phyloP scores from a whole-genome alignment of 345 rosid genomes.

The Eucalyptus coolabah region DNA sequence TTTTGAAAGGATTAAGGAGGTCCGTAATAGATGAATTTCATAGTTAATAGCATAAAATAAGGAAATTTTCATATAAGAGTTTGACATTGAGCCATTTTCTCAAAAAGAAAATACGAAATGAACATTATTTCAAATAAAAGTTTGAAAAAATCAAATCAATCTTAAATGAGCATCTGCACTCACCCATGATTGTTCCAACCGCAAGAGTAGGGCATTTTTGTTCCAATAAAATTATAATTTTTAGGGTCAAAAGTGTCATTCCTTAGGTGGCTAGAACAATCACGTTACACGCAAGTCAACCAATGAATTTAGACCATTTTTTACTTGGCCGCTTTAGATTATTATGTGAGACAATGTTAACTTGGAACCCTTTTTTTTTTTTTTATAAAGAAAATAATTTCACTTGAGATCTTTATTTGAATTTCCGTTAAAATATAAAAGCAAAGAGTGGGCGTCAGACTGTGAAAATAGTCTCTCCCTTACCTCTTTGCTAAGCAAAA shows the following conservation, averaged over 20 bases:
- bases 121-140: no score
- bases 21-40: background rate
- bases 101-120: no score
- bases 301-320: background rate
- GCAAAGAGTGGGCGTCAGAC: background rate
- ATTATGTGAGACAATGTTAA: background rate
- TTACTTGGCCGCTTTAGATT: background rate
- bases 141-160: no score
- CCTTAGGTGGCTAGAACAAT: background rate
- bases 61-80: background rate
- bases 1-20: background rate
- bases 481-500: background rate
- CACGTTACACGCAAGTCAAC: background rate
- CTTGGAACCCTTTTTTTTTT: fast-evolving
- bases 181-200: no score
- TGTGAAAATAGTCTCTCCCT: background rate
- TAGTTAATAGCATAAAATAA: no score
- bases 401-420: background rate
- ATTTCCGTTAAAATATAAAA: background rate
- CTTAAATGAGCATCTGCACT: no score
- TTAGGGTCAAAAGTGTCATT: background rate
- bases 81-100: background rate
- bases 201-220: no score
- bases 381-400: no score
- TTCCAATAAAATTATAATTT: no score